Evolutionary conservation across 768 basidiomycete species (phyloP).

Genomic region (Kwoniella sp.): DNA sequence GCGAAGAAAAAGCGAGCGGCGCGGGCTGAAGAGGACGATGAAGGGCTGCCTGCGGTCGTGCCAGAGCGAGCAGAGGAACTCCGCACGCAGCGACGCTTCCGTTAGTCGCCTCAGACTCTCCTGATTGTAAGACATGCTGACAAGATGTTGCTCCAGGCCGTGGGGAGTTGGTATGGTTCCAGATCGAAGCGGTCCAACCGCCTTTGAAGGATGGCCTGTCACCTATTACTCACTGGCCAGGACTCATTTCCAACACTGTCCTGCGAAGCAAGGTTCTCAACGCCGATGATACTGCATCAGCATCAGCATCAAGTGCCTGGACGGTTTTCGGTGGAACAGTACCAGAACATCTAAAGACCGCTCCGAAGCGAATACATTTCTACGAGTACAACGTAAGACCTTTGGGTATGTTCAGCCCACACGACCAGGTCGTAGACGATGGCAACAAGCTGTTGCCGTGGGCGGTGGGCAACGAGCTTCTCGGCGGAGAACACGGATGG

Average conservation of each 20-base stretch:
- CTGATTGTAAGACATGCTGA: background rate
- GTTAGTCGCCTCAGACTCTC: slow-evolving; percentile 7
- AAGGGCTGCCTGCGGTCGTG: slow-evolving; percentile 15
- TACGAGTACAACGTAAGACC: slow-evolving; percentile 37
- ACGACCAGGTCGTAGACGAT: slow-evolving; percentile 23
- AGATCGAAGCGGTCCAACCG: slow-evolving; percentile 20
- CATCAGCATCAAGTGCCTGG: slow-evolving; percentile 14
- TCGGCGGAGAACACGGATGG: slow-evolving; percentile 36
- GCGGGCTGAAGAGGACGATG: slow-evolving; percentile 11
- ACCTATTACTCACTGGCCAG: slow-evolving; percentile 42
- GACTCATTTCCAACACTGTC: slow-evolving; percentile 19
- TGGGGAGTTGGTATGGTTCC: slow-evolving; percentile 39
- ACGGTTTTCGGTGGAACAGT: slow-evolving; percentile 9
- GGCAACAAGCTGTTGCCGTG: slow-evolving; percentile 30
- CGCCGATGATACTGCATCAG: slow-evolving; percentile 6
- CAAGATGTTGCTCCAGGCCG: slow-evolving; percentile 4
- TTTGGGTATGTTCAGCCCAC: slow-evolving; percentile 28
- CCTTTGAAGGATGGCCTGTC: slow-evolving; percentile 4
- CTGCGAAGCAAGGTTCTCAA: slow-evolving; percentile 2
- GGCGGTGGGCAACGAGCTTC: slow-evolving; percentile 30
- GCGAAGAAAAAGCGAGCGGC: slow-evolving; percentile 19
- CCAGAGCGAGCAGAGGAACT: slow-evolving; percentile 30
- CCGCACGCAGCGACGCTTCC: slow-evolving; percentile 25
- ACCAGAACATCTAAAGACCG: background rate
- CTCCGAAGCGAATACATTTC: background rate